phyloP scores from a whole-genome alignment of 495 filamentous ascomycete species.

The Podospora didyma region DNA sequence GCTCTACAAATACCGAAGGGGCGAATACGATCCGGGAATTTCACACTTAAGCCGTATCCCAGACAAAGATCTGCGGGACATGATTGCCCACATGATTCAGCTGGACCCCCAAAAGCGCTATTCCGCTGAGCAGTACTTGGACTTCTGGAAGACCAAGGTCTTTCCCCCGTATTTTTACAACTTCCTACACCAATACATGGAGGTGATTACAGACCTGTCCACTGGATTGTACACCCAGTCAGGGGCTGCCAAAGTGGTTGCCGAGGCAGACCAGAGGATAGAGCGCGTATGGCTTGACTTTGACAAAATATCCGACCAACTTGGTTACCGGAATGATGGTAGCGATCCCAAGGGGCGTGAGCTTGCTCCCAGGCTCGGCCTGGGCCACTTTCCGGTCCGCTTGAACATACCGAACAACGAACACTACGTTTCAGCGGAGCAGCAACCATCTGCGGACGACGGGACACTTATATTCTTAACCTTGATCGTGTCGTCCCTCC shows the following conservation, averaged over 20 bases:
- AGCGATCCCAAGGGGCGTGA: slow-evolving; percentile 24
- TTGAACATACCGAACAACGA: slow-evolving; percentile 85
- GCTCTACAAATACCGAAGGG: slow-evolving; percentile 87
- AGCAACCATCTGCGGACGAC: slow-evolving; percentile 61
- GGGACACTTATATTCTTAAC: slow-evolving; percentile 91
- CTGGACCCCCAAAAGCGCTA: slow-evolving; percentile 86
- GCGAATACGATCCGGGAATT: slow-evolving; percentile 84
- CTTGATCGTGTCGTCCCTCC: slow-evolving; percentile 78
- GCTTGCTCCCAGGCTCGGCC: slow-evolving; percentile 40
- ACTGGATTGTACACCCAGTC: slow-evolving; percentile 65
- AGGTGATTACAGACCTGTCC: slow-evolving; percentile 88
- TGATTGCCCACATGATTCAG: slow-evolving; percentile 94
- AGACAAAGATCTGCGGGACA: slow-evolving; percentile 77
- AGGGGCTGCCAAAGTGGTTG: slow-evolving; percentile 60
- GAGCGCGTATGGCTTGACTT: slow-evolving; percentile 91
- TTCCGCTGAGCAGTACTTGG: slow-evolving; percentile 90
- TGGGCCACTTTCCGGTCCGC: slow-evolving; percentile 66
- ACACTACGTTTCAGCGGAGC: slow-evolving; percentile 49
- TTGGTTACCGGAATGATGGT: slow-evolving; percentile 62
- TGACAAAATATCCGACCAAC: slow-evolving; percentile 93
- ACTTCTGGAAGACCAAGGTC: slow-evolving; percentile 84
- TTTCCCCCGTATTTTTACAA: slow-evolving; percentile 96
- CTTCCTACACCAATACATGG: slow-evolving; percentile 97
- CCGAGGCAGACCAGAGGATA: slow-evolving; percentile 87
- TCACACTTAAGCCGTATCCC: slow-evolving; percentile 80